Percentiles rank a stretch among this genome's conserved stretches.
These are phyloP conservation scores for Beauveria sp. DNA, from an alignment of 2,329 filamentous ascomycete genomes.

Conservation along the genomic window DNA sequence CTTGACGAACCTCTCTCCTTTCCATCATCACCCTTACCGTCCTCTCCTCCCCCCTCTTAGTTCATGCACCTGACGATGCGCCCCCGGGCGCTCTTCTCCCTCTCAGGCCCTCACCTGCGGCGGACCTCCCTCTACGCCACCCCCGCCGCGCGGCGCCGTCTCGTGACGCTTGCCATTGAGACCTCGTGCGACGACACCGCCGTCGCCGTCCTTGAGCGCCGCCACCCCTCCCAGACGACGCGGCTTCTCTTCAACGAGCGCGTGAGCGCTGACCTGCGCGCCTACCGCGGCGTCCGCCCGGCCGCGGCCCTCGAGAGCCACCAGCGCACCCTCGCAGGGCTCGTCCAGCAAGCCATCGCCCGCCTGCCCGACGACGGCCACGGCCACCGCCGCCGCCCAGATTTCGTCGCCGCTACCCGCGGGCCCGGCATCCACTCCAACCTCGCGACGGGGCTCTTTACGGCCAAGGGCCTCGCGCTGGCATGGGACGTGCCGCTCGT, in stretches of 20 bases:
- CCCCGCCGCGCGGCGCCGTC: constrained; percentile 18
- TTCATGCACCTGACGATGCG: neutral
- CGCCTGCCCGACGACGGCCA: constrained; percentile 32
- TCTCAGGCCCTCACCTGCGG: neutral
- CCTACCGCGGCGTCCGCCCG: constrained; percentile 73
- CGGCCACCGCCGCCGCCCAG: constrained; percentile 36
- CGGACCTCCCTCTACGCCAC: neutral
- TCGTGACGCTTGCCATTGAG: constrained; percentile 66
- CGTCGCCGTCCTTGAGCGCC: constrained; percentile 68
- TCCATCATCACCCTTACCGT: neutral
- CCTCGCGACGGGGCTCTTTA: constrained; percentile 69
- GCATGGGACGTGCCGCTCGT: constrained; percentile 79
- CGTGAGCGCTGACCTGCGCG: constrained; percentile 69
- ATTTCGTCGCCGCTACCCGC: constrained; percentile 83
- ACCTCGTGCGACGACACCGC: constrained; percentile 90
- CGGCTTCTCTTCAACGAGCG: constrained; percentile 72
- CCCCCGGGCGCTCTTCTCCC: neutral
- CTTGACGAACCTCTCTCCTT: neutral
- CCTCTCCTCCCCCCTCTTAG: too few species aligned
- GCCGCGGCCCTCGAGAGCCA: constrained; percentile 69
- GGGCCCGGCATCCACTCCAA: constrained; percentile 84
- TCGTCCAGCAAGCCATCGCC: constrained; percentile 58
- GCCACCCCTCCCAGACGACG: constrained; percentile 28
- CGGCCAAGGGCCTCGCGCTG: constrained; percentile 77
- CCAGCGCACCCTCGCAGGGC: constrained; percentile 56